Evolutionary conservation across 768 basidiomycete genomes (phyloP).

Genomic region (Daedaleopsis sinensis): DNA sequence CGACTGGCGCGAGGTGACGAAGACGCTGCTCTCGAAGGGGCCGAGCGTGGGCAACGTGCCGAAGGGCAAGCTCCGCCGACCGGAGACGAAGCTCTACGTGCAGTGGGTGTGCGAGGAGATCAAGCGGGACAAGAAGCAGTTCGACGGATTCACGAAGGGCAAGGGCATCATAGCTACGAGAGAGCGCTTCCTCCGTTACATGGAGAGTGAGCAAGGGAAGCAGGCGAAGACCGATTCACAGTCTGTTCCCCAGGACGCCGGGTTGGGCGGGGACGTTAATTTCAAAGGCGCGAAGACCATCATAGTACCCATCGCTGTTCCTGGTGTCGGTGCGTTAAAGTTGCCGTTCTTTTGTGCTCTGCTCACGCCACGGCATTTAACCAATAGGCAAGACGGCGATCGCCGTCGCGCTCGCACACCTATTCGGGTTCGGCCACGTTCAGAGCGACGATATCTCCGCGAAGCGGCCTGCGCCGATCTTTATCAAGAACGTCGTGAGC

Average conservation of each 20-base stretch:
- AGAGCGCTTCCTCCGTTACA: slow-evolving; percentile 76
- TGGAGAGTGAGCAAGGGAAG: slow-evolving; percentile 51
- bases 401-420: slow-evolving; percentile 71
- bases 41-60: slow-evolving; percentile 46
- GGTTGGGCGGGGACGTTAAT: slow-evolving; percentile 22
- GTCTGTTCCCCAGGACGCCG: slow-evolving; percentile 35
- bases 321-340: slow-evolving; percentile 79
- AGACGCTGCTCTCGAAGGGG: slow-evolving; percentile 57
- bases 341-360: neutral
- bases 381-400: slow-evolving; percentile 85
- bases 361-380: neutral
- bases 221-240: slow-evolving; percentile 27
- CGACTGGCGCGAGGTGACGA: slow-evolving; percentile 95
- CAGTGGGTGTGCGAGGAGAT: slow-evolving; percentile 86
- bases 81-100: slow-evolving; percentile 80
- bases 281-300: slow-evolving; percentile 69
- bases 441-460: slow-evolving; percentile 88
- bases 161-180: slow-evolving; percentile 87
- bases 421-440: slow-evolving; percentile 89
- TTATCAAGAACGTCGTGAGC: slow-evolving; percentile 70
- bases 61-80: slow-evolving; percentile 68
- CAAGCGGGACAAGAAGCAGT: slow-evolving; percentile 55
- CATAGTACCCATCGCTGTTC: slow-evolving; percentile 87
- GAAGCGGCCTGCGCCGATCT: slow-evolving; percentile 73
- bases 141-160: slow-evolving; percentile 64